Evolutionary conservation across 805 yeast species (phyloP), one percentile per base, ranked within the genome.

Genomic region (Saccharomycopsis sp.): DNA sequence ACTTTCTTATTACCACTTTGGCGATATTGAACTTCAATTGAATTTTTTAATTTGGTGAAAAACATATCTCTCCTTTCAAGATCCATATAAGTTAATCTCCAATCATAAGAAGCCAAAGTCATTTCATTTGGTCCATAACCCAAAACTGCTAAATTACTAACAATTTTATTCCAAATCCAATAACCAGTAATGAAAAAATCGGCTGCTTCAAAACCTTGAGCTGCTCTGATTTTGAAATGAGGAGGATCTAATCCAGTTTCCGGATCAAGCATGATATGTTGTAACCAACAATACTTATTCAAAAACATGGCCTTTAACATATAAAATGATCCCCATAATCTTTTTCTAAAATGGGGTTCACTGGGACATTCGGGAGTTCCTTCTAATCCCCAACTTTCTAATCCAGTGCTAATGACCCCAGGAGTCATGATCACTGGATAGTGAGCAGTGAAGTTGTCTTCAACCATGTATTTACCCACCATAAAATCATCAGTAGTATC

Each of bases 161-260:
- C 66, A 39, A 92, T 74, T 57, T 92, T 92, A 57, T 85, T 86
- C 98, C 98, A 92, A 52, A 92, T 85, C 98, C 98, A 92, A 59
- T 92, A 92, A 0, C 98, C 98, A 3, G 96, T 84, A 59, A 92
- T 77, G 54, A 92, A 92, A 60, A 86, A 92, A 60, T 92, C 98
- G 1, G 96, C 92, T 1, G 96, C 92, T 52, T 88, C 96, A 57
- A 92, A 84, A 0, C 98, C 98, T 57, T 84, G 95, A 1, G 96
- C 89, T 0, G 97, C 94, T 42, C 98, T 66, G 20, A 92, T 56
- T 51, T 69, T 80, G 51, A 84, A 71, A 39, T 82, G 72, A 1
- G 82, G 80, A 1, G 98, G 98, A 57, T 92, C 98, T 20, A 92
- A 62, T 0, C 98, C 98, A 0, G 97, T 92, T 42, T 75, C 77